Evolutionary conservation across 345 rosid species (phyloP).

Genomic region (Alliaria petiolata): DNA sequence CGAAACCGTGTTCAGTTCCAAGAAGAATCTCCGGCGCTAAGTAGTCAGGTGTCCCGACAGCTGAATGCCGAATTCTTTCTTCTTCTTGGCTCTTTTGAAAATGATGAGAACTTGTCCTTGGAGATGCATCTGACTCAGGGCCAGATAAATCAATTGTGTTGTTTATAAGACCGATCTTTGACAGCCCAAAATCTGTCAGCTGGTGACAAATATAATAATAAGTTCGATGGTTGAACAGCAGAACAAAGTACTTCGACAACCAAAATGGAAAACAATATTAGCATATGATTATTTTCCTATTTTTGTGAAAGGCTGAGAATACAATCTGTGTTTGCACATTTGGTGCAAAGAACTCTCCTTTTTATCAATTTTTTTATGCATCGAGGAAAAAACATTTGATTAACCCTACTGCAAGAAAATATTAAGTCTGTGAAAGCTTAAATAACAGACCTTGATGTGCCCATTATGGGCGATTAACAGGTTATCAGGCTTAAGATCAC

Average conservation of each 20-base stretch:
- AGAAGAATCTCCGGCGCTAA: conserved; percentile 93
- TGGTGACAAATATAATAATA: conserved; percentile 41
- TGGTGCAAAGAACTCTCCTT: not conserved
- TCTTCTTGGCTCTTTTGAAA: conserved; percentile 42
- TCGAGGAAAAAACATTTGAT: not conserved
- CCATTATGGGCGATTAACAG: conserved; percentile 80
- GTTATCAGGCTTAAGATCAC: conserved; percentile 86
- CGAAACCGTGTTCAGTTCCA: conserved; percentile 72
- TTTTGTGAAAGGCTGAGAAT: no score
- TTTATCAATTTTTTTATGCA: not conserved
- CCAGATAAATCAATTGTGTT: conserved; percentile 68
- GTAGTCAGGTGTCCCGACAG: conserved; percentile 89
- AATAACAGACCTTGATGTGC: conserved; percentile 70
- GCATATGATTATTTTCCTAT: no score
- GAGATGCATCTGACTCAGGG: conserved; percentile 40
- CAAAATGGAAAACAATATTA: not conserved
- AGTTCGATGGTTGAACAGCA: conserved; percentile 10
- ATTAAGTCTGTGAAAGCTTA: conserved; percentile 1
- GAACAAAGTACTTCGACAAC: conserved; percentile 5
- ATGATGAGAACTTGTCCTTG: conserved; percentile 34
- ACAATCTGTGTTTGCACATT: not conserved
- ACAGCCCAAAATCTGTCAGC: conserved; percentile 89
- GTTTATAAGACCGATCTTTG: conserved; percentile 82
- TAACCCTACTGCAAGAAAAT: not conserved
- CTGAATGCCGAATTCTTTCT: conserved; percentile 49